Evolutionary conservation across 1,284 basidiomycete genomes (phyloP), one percentile per base, ranked within the genome.

Genomic region (Irpex sp.): DNA sequence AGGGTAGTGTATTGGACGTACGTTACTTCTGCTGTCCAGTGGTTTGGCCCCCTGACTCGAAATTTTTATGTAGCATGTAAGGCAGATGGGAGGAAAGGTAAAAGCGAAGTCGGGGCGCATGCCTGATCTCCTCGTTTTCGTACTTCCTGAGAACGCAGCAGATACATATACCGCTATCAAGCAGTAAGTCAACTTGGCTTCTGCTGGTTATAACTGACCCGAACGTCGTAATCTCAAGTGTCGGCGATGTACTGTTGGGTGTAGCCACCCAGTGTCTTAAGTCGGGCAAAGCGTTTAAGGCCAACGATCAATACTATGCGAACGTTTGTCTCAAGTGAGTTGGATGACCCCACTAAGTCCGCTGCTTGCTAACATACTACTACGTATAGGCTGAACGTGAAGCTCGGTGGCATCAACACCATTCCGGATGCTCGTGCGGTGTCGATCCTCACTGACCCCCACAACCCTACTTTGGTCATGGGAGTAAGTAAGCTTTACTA

Each of bases 321-420:
- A 93, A 93, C 66, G 86, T 93, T 4, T 86, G 83, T 66, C 73
- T 93, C n/a, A 93, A 93, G 91, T 92, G 61, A 69, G 82, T 74
- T 9, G 4, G 36, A 15, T 39, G 26, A 26, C 26, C 19, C 53
- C 37, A 8, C 15, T 13, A 13, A 11, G 21, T 60, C 55, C n/a
- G 58, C 19, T 15, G 50, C 19, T 7, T 4, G 17, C 13, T 57
- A 57, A 54, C 13, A 8, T 56, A 26, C 60, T 60, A 47, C 62
- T 33, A 65, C 17, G 35, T 58, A 9, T 67, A 93, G 90, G 71
- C 81, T 93, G 67, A 93, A 93, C 68, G 90, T 90, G 21, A 93
- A 93, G 72, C 78, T 93, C 0, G 91, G 90, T 17, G 90, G 91
- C 0, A 88, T 92, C 70, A 93, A 93, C 70, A 83, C 83, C 2